These are phyloP conservation scores for Puccinia sorghi DNA, from an alignment of 1,284 basidiomycete species.

Conservation along the genomic window DNA sequence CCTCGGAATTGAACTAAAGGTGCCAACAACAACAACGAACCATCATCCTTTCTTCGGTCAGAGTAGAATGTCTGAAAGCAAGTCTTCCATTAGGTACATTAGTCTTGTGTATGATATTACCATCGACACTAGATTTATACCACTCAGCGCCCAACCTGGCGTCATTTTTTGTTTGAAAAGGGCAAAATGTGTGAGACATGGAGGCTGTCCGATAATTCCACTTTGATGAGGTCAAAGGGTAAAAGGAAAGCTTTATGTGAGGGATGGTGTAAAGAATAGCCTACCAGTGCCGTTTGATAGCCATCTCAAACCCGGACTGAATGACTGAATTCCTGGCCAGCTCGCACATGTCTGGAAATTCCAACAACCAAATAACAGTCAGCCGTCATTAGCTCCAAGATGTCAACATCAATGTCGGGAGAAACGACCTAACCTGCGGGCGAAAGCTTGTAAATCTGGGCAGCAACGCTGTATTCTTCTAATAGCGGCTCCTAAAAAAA, in stretches of 20 bases:
- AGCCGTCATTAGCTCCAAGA: not conserved
- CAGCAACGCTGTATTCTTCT: conserved; percentile 97
- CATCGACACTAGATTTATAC: conserved; percentile 55
- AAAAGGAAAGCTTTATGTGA: not conserved
- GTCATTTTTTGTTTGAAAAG: not conserved
- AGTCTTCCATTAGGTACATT: conserved; percentile 92
- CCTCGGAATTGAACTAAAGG: not conserved
- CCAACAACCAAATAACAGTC: not conserved
- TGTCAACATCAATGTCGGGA: not conserved
- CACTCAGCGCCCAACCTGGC: conserved; percentile 47
- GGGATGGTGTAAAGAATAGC: conserved; percentile 58
- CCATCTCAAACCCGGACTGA: conserved; percentile 98
- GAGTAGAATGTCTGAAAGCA: conserved; percentile 81
- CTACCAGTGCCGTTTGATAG: conserved; percentile 87
- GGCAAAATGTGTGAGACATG: not conserved
- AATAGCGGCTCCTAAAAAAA: conserved; percentile 76
- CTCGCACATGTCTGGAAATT: conserved; percentile 67
- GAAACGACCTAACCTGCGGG: conserved; percentile 43
- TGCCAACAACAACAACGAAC: conserved; percentile 50
- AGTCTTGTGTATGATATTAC: conserved; percentile 62
- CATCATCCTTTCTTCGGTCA: conserved; percentile 70
- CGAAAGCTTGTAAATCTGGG: conserved; percentile 67
- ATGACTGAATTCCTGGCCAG: conserved; percentile 93
- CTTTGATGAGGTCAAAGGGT: not conserved
- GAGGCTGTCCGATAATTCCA: too few relatives aligned